Evolutionary conservation across 2,329 filamentous ascomycete species (phyloP), one percentile per base, ranked within the genome.

Genomic region (Achaetomium macrosporum): DNA sequence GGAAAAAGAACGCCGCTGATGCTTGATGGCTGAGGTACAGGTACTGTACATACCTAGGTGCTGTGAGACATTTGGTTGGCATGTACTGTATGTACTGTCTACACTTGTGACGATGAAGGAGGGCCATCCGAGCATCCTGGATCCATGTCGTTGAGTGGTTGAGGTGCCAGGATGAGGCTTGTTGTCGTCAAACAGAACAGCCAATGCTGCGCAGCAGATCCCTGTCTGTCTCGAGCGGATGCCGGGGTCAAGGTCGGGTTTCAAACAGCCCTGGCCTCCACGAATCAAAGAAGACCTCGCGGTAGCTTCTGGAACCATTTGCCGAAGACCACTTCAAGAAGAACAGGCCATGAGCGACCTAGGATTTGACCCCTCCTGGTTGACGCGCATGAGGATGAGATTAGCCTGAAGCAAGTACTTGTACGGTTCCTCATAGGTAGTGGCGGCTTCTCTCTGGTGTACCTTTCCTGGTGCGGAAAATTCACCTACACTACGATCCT

Each of bases 121-220:
- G 52, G 53, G 56, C 41, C 45, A 51, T 20, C 54, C 20, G 11
- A 67, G 59, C 64, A 71, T 64, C 70, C 69, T 64, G 66, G 70
- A 71, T 71, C 70, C 71, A 69, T 71, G 69, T 68, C 64, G 63
- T 68, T 62, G 64, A 62, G 53, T 60, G 5, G 19, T 64, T 58
- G 51, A 57, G 55, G 42, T 51, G 54, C 54, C 53, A 56, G 55
- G 60, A 51, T 44, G 50, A 42, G 46, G 53, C 57, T 64, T 65
- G 20, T 66, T 68, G 65, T 68, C 66, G 68, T 70, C 66, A 66
- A 68, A 52, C 54, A 4, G 47, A 48, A 53, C 50, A 54, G 47
- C 47, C 50, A 57, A 43, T 50, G 50, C 56, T 62, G 58, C 56
- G 57, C 53, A 47, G 59, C 58, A 54, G 59, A 63, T 61, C 62